A percentile compares a stretch with the other conserved stretches of the same genome.
These are phyloP conservation scores for Fusarium luffae DNA, from an alignment of 2,329 filamentous ascomycete genomes.

Conservation along the genomic window DNA sequence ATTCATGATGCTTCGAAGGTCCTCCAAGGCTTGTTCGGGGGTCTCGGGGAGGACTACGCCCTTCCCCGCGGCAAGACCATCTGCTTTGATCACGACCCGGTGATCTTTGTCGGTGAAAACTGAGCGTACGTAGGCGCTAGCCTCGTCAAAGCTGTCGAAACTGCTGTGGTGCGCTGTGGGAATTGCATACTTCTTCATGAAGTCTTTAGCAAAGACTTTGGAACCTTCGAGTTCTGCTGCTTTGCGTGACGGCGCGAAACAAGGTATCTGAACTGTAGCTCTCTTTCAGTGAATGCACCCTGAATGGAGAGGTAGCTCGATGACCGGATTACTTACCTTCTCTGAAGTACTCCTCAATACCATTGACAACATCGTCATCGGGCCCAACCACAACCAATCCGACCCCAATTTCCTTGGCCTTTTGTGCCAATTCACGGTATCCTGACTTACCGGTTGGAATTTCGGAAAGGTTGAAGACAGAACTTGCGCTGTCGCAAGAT, in stretches of 20 bases:
- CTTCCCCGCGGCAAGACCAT: conserved; percentile 80
- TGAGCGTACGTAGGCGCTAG: conserved; percentile 69
- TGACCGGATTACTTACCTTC: neutral
- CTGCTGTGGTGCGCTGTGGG: conserved; percentile 79
- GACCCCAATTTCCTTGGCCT: conserved; percentile 69
- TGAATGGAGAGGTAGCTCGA: neutral
- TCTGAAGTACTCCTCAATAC: conserved; percentile 75
- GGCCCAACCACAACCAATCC: conserved; percentile 80
- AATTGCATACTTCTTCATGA: conserved; percentile 79
- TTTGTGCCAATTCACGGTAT: conserved; percentile 67
- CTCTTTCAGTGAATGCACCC: conserved; percentile 8
- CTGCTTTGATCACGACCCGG: conserved; percentile 78
- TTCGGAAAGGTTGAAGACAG: no score
- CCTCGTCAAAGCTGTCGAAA: conserved; percentile 70
- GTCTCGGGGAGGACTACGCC: conserved; percentile 56
- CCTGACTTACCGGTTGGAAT: no score
- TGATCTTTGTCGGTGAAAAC: conserved; percentile 55
- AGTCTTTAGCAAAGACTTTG: conserved; percentile 82
- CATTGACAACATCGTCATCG: conserved; percentile 78
- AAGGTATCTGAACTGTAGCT: conserved; percentile 65
- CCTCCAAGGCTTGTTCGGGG: conserved; percentile 70
- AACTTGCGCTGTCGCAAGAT: no score
- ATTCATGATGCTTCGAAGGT: conserved; percentile 75
- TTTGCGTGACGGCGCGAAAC: conserved; percentile 75
- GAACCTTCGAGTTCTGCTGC: conserved; percentile 81